Evolutionary conservation across 139 green algal species (phyloP), one percentile per base, ranked within the genome.

Genomic region (Chlorella sp.): DNA sequence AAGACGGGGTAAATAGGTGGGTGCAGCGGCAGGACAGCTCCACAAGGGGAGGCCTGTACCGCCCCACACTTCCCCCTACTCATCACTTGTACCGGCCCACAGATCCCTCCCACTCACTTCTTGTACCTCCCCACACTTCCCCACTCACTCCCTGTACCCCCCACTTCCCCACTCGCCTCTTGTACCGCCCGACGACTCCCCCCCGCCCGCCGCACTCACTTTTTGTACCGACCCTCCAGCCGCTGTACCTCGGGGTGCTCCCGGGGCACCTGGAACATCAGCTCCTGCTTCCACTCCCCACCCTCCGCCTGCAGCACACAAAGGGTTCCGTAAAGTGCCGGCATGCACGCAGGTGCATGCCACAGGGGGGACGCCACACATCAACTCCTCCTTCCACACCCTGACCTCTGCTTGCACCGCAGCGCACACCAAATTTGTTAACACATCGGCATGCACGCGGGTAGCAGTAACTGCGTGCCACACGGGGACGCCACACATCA

Each of bases 221-320:
- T 71, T 14, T 71, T 71, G 64, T 71, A 71, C 24, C 96, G 89
- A 37, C 94, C 94, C 69, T 97, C 92, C 48, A 99, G 90, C 0
- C 96, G 93, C 87, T 95, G 39, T 40, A 99, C 87, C 92, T 99
- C 97, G 5, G 91, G 91, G 91, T 99, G 97, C 18, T 95, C 91
- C 0, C 81, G 85, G 9, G 96, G 96, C 75, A 99, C 97, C 32
- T 82, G 78, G 86, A 99, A 99, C 84, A 99, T 68, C 69, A 98
- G 91, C 48, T 98, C 96, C 36, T 89, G 64, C 79, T 95, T 91
- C 96, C 96, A 99, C 57, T 97, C 95, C 0, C 94, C 95, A 32
- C 97, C 97, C 36, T 93, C 85, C 5, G 94, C 94, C 93, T 96
- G 93, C 77, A 80, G 21, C 37, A 61, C 37, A n/a, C 32, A 79